These are phyloP conservation scores for Dactylorhiza incarnata DNA, from an alignment of 106 monocot genomes.

Conservation along the genomic window DNA sequence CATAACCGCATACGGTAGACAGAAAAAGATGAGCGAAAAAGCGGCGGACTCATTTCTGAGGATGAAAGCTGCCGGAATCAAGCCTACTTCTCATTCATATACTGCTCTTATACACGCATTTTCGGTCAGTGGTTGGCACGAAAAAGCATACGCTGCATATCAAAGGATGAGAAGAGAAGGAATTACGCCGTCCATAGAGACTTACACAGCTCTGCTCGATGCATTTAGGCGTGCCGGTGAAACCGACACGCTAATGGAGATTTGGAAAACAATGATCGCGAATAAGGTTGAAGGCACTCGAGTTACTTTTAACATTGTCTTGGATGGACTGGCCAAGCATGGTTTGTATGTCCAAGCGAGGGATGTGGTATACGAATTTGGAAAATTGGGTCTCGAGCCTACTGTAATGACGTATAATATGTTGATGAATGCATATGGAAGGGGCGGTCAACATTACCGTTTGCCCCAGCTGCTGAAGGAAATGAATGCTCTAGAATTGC, in stretches of 20 bases:
- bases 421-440: constrained; percentile 93
- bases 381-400: constrained; percentile 53
- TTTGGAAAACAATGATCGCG: constrained; percentile 83
- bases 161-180: constrained; percentile 66
- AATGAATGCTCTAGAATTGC: constrained; percentile 57
- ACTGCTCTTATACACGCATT: constrained; percentile 90
- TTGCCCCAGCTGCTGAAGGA: constrained; percentile 84
- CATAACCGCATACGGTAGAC: constrained; percentile 77
- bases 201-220: constrained; percentile 81
- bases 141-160: constrained; percentile 64
- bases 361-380: constrained; percentile 76
- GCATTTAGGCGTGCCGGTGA: constrained; percentile 73
- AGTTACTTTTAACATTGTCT: constrained; percentile 72
- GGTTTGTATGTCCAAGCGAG: constrained; percentile 89
- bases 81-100: constrained; percentile 81
- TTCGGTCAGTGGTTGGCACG: constrained; percentile 82
- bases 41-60: constrained; percentile 82
- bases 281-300: constrained; percentile 75
- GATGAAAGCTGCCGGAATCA: constrained; percentile 81
- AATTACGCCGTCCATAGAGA: constrained; percentile 67
- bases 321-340: constrained; percentile 92
- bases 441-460: constrained; percentile 86
- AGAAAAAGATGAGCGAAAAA: constrained; percentile 77
- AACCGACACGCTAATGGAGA: constrained; percentile 47
- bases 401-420: constrained; percentile 93